Base-by-base conservation (phyloP, 1,284 basidiomycete genomes). In the Abortiporus biennis region DNA sequence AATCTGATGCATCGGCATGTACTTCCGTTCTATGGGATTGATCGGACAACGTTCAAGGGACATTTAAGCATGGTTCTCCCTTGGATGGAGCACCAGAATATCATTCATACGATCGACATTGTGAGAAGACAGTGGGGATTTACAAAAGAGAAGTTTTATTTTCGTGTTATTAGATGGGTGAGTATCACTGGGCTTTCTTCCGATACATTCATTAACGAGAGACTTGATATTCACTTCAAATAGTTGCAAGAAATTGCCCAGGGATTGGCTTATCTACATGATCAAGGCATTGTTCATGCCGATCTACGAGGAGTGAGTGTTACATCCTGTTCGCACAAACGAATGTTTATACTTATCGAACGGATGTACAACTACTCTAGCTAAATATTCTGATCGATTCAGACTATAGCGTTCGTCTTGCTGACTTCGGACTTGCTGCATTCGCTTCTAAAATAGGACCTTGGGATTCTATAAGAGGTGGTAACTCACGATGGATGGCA, bases 11-110 rank as follows among this genome's bases (percentile, higher is more conserved):
- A 48, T 23, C 44, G 36, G 15, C 23, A 46, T 31, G 40, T 48
- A 17, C 39, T 43, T 6, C 40, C 40, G 3, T 46, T 48, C 24
- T 17, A 39, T 2, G 47, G 47, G 9, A 36, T 48, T 8, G 47
- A 48, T 24, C n/a, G 21, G n/a, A 3, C 19, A 2, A 35, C 44
- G 4, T 48, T 48, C 21, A n/a, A 33, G 2, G n/a, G 19, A 24
- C 36, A 23, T 15, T 17, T 46, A 3, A 43, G 47, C 24, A 46
- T 48, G 45, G 44, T 48, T 4, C 43, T 45, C 8, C 47, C 47
- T 3, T 46, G 31, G 27, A 38, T 43, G 38, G 23, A 43, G 17
- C 30, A 36, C 31, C 40, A 45, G 3, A 46, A 42, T 29, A 27
- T 48, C 32, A 30, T 36, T 4, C 22, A 31, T 13, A 27, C 15